Base-by-base conservation (phyloP, 768 basidiomycete species). In the Suillus alpinus region DNA sequence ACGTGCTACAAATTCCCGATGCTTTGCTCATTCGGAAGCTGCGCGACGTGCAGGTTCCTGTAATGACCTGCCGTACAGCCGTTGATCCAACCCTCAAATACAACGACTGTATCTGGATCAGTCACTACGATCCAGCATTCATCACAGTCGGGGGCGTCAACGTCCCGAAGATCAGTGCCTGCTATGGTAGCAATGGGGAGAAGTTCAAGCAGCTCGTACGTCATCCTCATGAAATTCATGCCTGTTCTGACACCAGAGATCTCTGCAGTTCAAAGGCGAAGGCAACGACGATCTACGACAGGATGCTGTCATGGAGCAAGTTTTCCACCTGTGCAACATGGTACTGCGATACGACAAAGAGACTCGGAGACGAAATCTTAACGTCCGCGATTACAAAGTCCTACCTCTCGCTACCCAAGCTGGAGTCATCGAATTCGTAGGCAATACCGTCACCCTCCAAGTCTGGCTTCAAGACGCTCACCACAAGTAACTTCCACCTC, bases 251-350 rank as follows among this genome's bases (percentile, higher is more conserved):
- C 5, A 6, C 29, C 13, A 12, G 26, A 37, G 13, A 20, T 32
- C 2, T n/a, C 51, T 66, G 47, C 63, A 96, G 94, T 95, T 94
- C 76, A 98, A 99, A 72, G 94, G 94, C 4, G 86, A 91, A 76
- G 90, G 90, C 9, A 80, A 85, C 10, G 97, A 99, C 66, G 97
- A 99, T 68, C 72, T 97, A 50, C 87, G 97, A 43, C 97, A 99
- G 74, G 97, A 99, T 69, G 95, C 95, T 0, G 94, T 98, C 57
- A 98, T 99, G 95, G 94, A 98, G 68, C 97, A 99, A 74, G 94
- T 97, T 2, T 99, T 99, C 68, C 85, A 86, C 20, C 80, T 98
- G 20, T 89, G 95, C 59, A 98, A 98, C 64, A 75, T 82, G 9
- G 82, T 98, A 2, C 81, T 99, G 16, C 68, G 68, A 2, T 79